Evolutionary conservation across 2,329 filamentous ascomycete genomes (phyloP), one percentile per base, ranked within the genome.

Genomic region (Microcyclospora pomicola): DNA sequence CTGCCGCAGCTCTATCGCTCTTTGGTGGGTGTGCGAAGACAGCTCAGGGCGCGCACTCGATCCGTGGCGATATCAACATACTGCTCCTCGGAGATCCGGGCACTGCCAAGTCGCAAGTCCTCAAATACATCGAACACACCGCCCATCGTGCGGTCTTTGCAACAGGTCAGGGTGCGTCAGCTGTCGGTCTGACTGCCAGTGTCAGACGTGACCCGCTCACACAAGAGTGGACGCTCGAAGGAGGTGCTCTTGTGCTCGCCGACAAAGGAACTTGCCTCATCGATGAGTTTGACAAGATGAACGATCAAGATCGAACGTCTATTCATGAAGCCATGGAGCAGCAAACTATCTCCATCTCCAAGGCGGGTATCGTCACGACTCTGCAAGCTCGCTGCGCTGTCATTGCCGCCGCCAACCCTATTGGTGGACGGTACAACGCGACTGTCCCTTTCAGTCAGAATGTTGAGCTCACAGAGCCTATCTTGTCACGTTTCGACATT

Each of bases 261-360:
- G 91, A 98, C 59, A 81, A 84, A 48, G 91, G 91, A 31, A 94
- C 85, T 12, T 96, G 91, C 55, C 70, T 98, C 24, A 98, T 98
- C 45, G 91, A 98, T 53, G 91, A 98, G 63, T 98, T 98, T 53
- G 91, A 98, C 73, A 98, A 98, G 71, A 98, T 98, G 91, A 96
- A 96, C 59, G 91, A 98, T 59, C 86, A 96, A 58, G 91, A 98
- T 60, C 77, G 91, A 47, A 96, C 91, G 1, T 94, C 86, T 6
- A 98, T 98, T 50, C 91, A 98, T 72, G 91, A 98, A 69, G 91
- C 91, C 42, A 98, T 98, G 91, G 91, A 98, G 62, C 91, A 98
- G 63, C 91, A 98, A 64, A 98, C 91, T 1, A 98, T 98, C 49
- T 96, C 88, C 43, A 98, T 98, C 55, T 94, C 86, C 47, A 98